A percentile compares a stretch with the other conserved stretches of the same genome.
phyloP scores from a whole-genome alignment of 805 yeast genomes.

The Cyberlindnera veronae region DNA sequence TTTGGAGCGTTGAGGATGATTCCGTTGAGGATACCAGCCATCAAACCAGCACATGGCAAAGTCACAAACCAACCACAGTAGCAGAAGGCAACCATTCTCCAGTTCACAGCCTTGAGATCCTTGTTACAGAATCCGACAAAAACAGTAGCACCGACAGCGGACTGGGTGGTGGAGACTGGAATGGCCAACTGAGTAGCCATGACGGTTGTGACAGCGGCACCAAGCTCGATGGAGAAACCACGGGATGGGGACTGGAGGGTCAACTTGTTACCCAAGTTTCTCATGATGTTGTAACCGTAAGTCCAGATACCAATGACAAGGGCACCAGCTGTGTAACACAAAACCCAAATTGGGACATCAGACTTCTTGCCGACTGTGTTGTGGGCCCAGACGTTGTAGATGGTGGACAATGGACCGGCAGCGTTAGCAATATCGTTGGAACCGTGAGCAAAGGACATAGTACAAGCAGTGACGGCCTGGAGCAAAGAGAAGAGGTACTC shows the following conservation, averaged over 20 bases:
- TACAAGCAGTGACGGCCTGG: conserved; percentile 71
- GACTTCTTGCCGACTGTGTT: conserved; percentile 43
- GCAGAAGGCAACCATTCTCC: conserved; percentile 74
- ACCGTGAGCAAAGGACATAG: conserved; percentile 82
- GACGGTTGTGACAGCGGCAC: conserved; percentile 72
- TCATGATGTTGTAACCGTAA: conserved; percentile 67
- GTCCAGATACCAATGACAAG: conserved; percentile 69
- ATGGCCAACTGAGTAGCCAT: conserved; percentile 71
- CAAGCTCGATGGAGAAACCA: conserved; percentile 73
- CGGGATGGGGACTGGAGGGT: conserved; percentile 75
- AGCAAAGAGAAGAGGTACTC: conserved; percentile 66
- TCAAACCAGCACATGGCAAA: conserved; percentile 67
- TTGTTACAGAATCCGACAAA: conserved; percentile 71
- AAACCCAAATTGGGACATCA: conserved; percentile 68
- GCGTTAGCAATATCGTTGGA: conserved; percentile 80
- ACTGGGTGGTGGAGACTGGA: conserved; percentile 77
- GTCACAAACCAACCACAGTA: conserved; percentile 72
- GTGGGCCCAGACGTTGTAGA: conserved; percentile 57
- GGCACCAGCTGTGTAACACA: conserved; percentile 63
- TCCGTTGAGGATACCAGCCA: conserved; percentile 64
- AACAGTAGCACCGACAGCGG: conserved; percentile 76
- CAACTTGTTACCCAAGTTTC: conserved; percentile 67
- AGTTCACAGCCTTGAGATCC: conserved; percentile 61
- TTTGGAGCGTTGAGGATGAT: conserved; percentile 64
- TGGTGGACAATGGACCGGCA: conserved; percentile 68